Conservation (phyloP, 169 alveolate genomes). For the Pseudocohnilembus persalinus region DNA sequence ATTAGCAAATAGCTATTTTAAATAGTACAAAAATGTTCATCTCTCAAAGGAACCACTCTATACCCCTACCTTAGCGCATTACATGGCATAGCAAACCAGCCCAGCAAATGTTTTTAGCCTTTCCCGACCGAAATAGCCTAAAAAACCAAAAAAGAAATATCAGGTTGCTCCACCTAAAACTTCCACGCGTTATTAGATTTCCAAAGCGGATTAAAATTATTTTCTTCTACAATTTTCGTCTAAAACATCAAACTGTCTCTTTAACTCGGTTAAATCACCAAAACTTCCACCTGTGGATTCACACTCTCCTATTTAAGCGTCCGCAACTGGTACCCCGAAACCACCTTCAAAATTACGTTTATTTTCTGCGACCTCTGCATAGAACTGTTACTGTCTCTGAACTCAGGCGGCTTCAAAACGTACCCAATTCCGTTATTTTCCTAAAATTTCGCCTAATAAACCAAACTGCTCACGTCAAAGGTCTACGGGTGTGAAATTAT, state of each 20-base stretch:
- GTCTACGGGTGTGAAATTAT: neutral
- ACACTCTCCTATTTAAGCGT: neutral
- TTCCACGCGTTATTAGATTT: neutral
- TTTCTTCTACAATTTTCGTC: neutral
- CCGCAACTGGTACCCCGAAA: conserved; percentile 1
- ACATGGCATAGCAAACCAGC: conserved; percentile 8
- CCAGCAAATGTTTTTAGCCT: neutral
- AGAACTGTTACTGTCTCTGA: neutral
- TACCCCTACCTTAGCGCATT: conserved; percentile 4
- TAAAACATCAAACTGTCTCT: neutral
- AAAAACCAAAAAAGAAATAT: neutral
- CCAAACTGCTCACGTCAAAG: neutral
- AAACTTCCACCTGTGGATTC: neutral
- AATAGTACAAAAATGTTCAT: conserved; percentile 1
- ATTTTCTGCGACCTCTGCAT: neutral
- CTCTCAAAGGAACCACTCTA: conserved; percentile 6
- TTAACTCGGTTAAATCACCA: neutral
- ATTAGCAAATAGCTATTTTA: neutral
- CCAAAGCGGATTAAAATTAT: neutral
- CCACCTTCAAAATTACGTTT: neutral
- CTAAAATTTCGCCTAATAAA: neutral
- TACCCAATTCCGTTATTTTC: conserved; percentile 2
- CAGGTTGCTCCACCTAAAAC: neutral
- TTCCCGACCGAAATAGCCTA: neutral
- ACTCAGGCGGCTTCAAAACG: neutral